Base-by-base conservation (phyloP, 202 grass and related monocot species). In the Miscanthus sacchariflorus region DNA sequence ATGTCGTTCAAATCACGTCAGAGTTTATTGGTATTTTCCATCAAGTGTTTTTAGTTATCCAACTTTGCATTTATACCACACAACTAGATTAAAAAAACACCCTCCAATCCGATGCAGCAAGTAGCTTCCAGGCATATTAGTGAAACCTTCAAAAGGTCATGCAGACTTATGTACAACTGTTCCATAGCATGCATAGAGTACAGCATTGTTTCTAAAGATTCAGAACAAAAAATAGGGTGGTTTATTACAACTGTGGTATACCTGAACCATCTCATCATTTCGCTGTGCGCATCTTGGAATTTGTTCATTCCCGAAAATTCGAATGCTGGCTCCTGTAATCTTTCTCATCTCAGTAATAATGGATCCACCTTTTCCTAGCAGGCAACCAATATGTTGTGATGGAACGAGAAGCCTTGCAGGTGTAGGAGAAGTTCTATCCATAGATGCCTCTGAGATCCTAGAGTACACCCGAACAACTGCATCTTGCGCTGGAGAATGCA, bases 321-420 rank as follows among this genome's bases (percentile, higher is more conserved):
- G 90, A 40, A 96, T 93, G 87, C 81, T 86, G 72, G 94, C 94
- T 74, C 94, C 94, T 83, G 94, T 96, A 77, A 89, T 23, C 36
- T 88, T 92, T 86, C 94, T 93, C 88, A 96, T 96, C 87, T 96
- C 94, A 84, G 91, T 77, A 70, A 96, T 92, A 84, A 96, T 91
- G 19, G 85, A 84, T 35, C 94, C 94, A 84, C 94, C 91, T 92
- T 93, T 93, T 69, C 94, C 94, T 78, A 93, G 88, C 18, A 96
- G 81, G 69, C 91, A 93, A 87, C 91, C 91, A 12, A 96, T 96
- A 79, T 96, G 90, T 43, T 94, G 94, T 27, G 90, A 63, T 79
- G 92, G 92, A 85, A 96, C 91, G 84, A 96, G 92, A 81, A 96
- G 92, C 83, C 94, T 94, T 74, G 94, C 94, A 81, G 90, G 78